phyloP scores from a whole-genome alignment of 257 asterid species.

The Vinca minor region DNA sequence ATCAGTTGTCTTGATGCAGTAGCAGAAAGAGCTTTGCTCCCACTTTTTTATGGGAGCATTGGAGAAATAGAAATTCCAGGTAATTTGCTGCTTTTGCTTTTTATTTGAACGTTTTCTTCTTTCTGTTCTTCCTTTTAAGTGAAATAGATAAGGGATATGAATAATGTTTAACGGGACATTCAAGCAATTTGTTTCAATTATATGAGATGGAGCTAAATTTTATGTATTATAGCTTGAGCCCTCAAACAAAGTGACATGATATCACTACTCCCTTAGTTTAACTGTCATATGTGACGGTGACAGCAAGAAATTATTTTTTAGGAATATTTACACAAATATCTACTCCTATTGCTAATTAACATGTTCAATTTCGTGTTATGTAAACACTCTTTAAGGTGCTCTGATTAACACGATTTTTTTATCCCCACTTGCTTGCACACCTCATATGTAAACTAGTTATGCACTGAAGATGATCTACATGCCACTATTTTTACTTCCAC shows the following conservation, averaged over 20 bases:
- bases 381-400: not conserved
- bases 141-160: not conserved
- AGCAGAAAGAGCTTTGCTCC: conserved; percentile 73
- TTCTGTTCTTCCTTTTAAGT: conserved; percentile 9
- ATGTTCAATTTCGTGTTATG: not conserved
- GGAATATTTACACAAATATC: not conserved
- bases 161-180: too few relatives aligned
- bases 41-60: conserved; percentile 53
- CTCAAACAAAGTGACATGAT: not conserved
- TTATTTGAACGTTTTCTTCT: conserved; percentile 1
- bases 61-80: conserved; percentile 69
- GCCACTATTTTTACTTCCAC: not conserved
- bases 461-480: not conserved
- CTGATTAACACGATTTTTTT: not conserved
- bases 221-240: not conserved
- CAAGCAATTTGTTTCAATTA: not conserved
- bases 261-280: not conserved
- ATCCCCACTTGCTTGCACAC: not conserved
- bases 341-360: not conserved
- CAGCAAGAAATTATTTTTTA: not conserved
- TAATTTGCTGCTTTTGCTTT: conserved; percentile 15
- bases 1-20: conserved; percentile 76
- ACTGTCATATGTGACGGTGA: not conserved
- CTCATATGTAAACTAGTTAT: not conserved
- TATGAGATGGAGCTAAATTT: not conserved